Conservation (phyloP, 225 moss, liverwort and hornwort genomes). For the Marchantia paleacea region DNA sequence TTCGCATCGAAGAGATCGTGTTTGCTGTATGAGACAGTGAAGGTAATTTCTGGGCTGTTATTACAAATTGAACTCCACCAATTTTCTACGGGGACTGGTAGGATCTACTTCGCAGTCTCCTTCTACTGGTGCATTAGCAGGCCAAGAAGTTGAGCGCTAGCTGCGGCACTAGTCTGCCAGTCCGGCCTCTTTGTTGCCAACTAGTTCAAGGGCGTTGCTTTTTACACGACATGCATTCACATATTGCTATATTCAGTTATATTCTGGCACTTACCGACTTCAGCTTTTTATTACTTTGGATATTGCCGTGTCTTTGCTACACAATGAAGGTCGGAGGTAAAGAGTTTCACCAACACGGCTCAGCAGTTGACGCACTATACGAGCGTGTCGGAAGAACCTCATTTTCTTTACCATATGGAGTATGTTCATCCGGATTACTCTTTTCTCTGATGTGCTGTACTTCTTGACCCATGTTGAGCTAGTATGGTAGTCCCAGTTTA, state of each 20-base stretch:
- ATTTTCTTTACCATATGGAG: too few relatives aligned
- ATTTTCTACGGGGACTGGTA: conserved; percentile 34
- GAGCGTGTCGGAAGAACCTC: too few relatives aligned
- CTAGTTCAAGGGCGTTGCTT: conserved; percentile 35
- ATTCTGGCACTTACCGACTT: conserved; percentile 26
- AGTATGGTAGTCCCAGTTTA: too few relatives aligned
- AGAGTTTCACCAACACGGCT: too few relatives aligned
- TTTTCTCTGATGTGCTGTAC: too few relatives aligned
- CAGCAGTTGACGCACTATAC: too few relatives aligned
- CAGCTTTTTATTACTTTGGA: background rate
- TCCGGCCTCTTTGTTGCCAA: conserved; percentile 33
- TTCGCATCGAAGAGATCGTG: conserved; percentile 24
- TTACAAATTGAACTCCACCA: conserved; percentile 35
- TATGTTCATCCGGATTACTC: too few relatives aligned
- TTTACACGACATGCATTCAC: conserved; percentile 37
- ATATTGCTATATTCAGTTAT: conserved; percentile 40
- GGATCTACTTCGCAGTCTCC: conserved; percentile 32
- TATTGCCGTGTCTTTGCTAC: background rate
- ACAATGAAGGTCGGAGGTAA: background rate
- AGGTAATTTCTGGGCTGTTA: conserved; percentile 35
- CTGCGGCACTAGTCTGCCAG: conserved; percentile 32
- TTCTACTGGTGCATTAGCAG: conserved; percentile 37
- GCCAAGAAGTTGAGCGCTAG: conserved; percentile 37
- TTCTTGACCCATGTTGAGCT: too few relatives aligned
- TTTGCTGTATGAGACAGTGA: conserved; percentile 38